A percentile compares a stretch with the other conserved stretches of the same genome.
Conservation (phyloP, 106 monocot species). For the Amphibolis antarctica region DNA sequence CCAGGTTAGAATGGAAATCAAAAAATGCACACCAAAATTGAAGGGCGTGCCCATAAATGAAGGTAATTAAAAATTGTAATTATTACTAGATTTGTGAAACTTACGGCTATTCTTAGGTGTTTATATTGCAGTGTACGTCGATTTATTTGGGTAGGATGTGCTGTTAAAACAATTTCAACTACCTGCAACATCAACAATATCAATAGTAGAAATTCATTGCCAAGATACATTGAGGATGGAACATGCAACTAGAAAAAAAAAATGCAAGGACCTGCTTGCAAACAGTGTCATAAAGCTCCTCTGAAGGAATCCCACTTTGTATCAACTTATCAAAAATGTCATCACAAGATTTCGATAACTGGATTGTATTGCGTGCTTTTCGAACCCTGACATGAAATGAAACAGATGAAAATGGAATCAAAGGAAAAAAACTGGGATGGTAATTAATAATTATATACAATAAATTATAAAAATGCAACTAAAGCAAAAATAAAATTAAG, state of each 20-base stretch:
- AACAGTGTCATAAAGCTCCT: conserved; percentile 67
- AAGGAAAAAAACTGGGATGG: too few relatives aligned
- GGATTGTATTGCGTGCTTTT: conserved; percentile 34
- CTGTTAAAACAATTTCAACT: conserved; percentile 90
- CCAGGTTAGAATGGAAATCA: neutral
- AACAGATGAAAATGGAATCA: neutral
- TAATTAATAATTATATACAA: too few relatives aligned
- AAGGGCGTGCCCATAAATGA: neutral
- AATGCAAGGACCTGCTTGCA: conserved; percentile 55
- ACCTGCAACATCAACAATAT: conserved; percentile 26
- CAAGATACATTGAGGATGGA: neutral
- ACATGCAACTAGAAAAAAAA: neutral
- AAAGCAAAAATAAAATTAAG: too few relatives aligned
- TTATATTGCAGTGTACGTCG: conserved; percentile 92
- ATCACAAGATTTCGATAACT: conserved; percentile 79
- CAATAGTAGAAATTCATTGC: neutral
- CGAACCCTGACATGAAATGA: conserved; percentile 38
- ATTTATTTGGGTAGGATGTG: conserved; percentile 98
- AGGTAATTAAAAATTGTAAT: neutral
- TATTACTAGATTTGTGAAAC: conserved; percentile 1
- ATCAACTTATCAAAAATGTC: conserved; percentile 72
- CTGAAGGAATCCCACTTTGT: conserved; percentile 58
- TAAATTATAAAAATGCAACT: too few relatives aligned
- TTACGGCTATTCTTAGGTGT: conserved; percentile 83
- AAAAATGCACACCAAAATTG: neutral